phyloP scores from a whole-genome alignment of 2,329 filamentous ascomycete genomes.

The Microcyclospora pomicola region DNA sequence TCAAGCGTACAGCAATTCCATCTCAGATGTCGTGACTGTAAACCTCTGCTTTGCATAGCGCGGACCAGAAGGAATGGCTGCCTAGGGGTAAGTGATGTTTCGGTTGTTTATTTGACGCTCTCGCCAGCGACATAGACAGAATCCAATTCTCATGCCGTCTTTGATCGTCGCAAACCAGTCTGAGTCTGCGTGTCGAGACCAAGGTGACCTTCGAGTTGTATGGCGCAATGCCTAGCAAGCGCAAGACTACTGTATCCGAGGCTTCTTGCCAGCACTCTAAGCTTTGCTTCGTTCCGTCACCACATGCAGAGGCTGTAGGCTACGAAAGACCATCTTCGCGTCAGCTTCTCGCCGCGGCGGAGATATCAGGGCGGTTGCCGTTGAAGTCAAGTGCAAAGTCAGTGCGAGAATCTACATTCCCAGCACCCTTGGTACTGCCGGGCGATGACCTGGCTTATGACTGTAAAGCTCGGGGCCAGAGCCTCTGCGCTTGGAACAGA shows the following conservation, averaged over 20 bases:
- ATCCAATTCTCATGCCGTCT: too few relatives aligned
- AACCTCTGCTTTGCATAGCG: too few relatives aligned
- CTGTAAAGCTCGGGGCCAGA: constrained; percentile 39
- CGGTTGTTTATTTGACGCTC: too few relatives aligned
- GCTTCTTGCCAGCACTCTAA: constrained; percentile 5
- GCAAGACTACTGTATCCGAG: neutral
- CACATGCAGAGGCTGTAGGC: constrained; percentile 23
- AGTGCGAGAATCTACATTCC: constrained; percentile 29
- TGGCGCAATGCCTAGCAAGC: too few relatives aligned
- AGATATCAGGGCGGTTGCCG: constrained; percentile 1
- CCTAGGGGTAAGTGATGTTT: too few relatives aligned
- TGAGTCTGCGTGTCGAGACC: too few relatives aligned
- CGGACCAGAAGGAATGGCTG: too few relatives aligned
- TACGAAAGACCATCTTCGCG: constrained; percentile 19
- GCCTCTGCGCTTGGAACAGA: constrained; percentile 37
- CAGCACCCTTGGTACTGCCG: constrained; percentile 46
- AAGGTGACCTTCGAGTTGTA: too few relatives aligned
- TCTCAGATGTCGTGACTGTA: too few relatives aligned
- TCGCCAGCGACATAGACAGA: too few relatives aligned
- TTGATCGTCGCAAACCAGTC: too few relatives aligned
- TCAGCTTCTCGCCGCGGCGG: constrained; percentile 14
- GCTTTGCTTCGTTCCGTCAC: constrained; percentile 17
- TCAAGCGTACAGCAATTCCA: too few relatives aligned
- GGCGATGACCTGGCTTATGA: constrained; percentile 45
- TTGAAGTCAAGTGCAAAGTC: constrained; percentile 1